Percentiles rank a stretch among this genome's conserved stretches.
phyloP scores from a whole-genome alignment of 768 basidiomycete species.

The Pleurotus eryngii region DNA sequence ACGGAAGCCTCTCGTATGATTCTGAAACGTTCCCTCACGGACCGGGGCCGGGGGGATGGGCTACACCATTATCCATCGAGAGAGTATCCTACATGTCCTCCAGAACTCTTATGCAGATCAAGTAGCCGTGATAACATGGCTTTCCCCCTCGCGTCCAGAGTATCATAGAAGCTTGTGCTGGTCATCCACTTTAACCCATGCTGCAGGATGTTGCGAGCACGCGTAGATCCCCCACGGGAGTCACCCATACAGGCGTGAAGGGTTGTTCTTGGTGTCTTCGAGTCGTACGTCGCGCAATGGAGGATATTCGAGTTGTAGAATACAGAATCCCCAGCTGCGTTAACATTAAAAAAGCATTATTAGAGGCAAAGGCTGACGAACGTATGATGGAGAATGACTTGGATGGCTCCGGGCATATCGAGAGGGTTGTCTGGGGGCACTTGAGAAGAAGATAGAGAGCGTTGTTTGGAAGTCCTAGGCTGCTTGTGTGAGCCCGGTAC shows the following conservation, averaged over 20 bases:
- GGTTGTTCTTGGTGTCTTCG: slow-evolving; percentile 50
- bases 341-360: too few species aligned
- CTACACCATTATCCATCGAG: background rate
- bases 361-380: too few species aligned
- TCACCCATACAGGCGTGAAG: slow-evolving; percentile 71
- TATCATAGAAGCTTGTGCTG: slow-evolving; percentile 40
- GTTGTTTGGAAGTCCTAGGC: slow-evolving; percentile 56
- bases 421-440: slow-evolving; percentile 55
- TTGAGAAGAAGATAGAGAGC: slow-evolving; percentile 46
- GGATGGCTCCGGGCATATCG: slow-evolving; percentile 68
- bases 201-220: slow-evolving; percentile 73
- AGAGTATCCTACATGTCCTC: background rate
- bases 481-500: slow-evolving; percentile 66
- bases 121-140: slow-evolving; percentile 61
- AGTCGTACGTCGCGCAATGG: slow-evolving; percentile 66
- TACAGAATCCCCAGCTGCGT: slow-evolving; percentile 65
- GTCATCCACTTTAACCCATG: slow-evolving; percentile 75
- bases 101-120: slow-evolving; percentile 38
- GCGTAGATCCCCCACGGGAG: slow-evolving; percentile 52
- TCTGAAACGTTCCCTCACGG: too few species aligned
- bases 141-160: slow-evolving; percentile 41
- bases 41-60: too few species aligned
- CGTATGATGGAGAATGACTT: slow-evolving; percentile 49
- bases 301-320: slow-evolving; percentile 82
- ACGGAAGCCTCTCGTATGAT: too few species aligned